Evolutionary conservation across 371 early-diverging fungal species (phyloP).

Genomic region (Neoconidiobolus thromboides): DNA sequence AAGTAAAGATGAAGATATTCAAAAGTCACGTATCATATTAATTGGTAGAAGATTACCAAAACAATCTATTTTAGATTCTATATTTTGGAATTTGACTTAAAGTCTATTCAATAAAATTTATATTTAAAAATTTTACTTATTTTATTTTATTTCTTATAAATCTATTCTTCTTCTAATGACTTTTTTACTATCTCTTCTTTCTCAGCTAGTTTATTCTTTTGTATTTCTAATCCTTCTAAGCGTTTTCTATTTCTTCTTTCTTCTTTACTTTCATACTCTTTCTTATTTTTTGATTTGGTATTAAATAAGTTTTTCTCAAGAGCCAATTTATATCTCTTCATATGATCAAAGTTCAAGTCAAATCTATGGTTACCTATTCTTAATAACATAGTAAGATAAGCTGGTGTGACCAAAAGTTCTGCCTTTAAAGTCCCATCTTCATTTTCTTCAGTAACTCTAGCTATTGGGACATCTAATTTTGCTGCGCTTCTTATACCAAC

Average conservation of each 20-base stretch:
- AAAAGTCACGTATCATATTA: constrained; percentile 9
- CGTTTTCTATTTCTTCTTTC: constrained; percentile 30
- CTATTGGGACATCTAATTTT: constrained; percentile 38
- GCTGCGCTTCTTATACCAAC: constrained; percentile 35
- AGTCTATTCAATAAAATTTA: too few relatives aligned
- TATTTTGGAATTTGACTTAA: too few relatives aligned
- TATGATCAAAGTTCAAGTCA: constrained; percentile 22
- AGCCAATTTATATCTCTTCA: constrained; percentile 22
- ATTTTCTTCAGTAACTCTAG: constrained; percentile 12
- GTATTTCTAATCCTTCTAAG: constrained; percentile 20
- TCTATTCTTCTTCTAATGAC: too few relatives aligned
- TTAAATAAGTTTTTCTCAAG: constrained; percentile 14
- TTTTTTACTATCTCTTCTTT: too few relatives aligned
- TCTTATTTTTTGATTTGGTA: constrained; percentile 10
- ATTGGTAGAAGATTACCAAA: constrained; percentile 14
- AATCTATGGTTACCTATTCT: constrained; percentile 31
- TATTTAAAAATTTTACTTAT: too few relatives aligned
- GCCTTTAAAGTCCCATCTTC: constrained; percentile 14
- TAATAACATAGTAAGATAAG: constrained; percentile 21
- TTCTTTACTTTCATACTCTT: constrained; percentile 28
- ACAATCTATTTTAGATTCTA: too few relatives aligned
- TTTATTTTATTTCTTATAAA: too few relatives aligned
- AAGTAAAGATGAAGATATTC: constrained; percentile 7
- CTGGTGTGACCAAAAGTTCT: constrained; percentile 21
- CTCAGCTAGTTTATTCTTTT: neutral